These are phyloP conservation scores for Naganishia sp. DNA, from an alignment of 1,284 basidiomycete species.

Conservation along the genomic window DNA sequence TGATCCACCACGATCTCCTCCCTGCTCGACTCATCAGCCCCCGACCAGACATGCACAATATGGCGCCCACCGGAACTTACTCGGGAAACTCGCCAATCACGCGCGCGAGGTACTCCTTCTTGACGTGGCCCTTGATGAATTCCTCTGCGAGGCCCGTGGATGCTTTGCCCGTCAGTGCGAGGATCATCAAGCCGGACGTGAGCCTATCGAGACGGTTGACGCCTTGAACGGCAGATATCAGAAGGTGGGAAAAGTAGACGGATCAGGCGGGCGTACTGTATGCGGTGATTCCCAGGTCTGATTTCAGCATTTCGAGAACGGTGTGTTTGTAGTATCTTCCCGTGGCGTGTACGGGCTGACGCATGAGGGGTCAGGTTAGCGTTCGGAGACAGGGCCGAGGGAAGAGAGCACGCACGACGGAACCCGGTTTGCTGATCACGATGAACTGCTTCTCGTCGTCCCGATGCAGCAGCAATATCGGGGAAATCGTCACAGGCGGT, in stretches of 20 bases:
- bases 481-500: conserved; percentile 86
- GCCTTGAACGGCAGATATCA: conserved; percentile 58
- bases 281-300: conserved; percentile 81
- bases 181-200: conserved; percentile 94
- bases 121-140: conserved; percentile 76
- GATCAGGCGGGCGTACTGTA: conserved; percentile 65
- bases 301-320: conserved; percentile 79
- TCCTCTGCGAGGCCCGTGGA: conserved; percentile 75
- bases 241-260: background rate
- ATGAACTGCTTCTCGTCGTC: conserved; percentile 80
- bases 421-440: conserved; percentile 92
- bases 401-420: conserved; percentile 62
- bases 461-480: conserved; percentile 75
- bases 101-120: conserved; percentile 88
- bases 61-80: conserved; percentile 56
- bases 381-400: background rate
- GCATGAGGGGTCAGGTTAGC: background rate
- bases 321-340: conserved; percentile 87
- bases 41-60: background rate
- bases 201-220: conserved; percentile 92
- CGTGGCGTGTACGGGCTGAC: conserved; percentile 81
- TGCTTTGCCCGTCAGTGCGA: conserved; percentile 73
- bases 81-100: conserved; percentile 79
- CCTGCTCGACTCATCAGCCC: conserved; percentile 52
- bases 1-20: conserved; percentile 79